Base-by-base conservation (phyloP, 768 basidiomycete genomes). In the Gloeophyllum trabeum region DNA sequence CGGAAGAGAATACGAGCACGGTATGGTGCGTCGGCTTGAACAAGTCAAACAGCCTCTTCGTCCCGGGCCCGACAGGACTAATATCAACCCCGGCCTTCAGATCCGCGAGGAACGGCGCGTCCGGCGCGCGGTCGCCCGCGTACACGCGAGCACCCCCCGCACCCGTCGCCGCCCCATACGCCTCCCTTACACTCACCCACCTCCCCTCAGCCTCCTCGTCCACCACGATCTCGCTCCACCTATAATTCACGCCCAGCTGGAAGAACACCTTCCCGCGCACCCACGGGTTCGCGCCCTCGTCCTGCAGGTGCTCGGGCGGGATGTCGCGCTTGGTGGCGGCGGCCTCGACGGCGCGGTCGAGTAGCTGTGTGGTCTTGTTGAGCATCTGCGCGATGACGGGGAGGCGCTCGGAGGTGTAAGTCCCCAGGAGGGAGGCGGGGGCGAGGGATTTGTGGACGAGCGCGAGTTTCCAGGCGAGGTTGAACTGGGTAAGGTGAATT, bases 381-480 rank as follows among this genome's bases (percentile, higher is more conserved):
- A 54, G 47, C 50, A 51, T 49, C 26, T 54, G 42, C 5, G 45
- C 39, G 24, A 54, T 47, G 26, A 52, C 47, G 13, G 48, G 53
- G 24, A 47, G 28, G 21, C 53, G 53, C 34, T 54, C 53, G 12
- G 21, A n/a, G 10, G 37, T 39, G 41, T 54, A 53, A 2, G 50
- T 46, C 3, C 39, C 23, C 12, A 53, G 47, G 20, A 54, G 42
- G 10, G 45, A 35, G 3, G 46, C 42, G 3, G 45, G 26, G 4
- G 50, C 35, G 23, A 41, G 30, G 3, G 43, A 41, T 23, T 51
- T 46, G 10, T 43, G 35, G 5, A 49, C 50, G 28, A 54, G 47
- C 21, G 50, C 34, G 10, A 53, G 39, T 39, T 51, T 51, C 53
- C 47, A 48, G 10, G 35, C 41, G 4, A 53, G 38, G 24, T 53